Conservation (phyloP, 495 filamentous ascomycete genomes). For the Tuber brumale region DNA sequence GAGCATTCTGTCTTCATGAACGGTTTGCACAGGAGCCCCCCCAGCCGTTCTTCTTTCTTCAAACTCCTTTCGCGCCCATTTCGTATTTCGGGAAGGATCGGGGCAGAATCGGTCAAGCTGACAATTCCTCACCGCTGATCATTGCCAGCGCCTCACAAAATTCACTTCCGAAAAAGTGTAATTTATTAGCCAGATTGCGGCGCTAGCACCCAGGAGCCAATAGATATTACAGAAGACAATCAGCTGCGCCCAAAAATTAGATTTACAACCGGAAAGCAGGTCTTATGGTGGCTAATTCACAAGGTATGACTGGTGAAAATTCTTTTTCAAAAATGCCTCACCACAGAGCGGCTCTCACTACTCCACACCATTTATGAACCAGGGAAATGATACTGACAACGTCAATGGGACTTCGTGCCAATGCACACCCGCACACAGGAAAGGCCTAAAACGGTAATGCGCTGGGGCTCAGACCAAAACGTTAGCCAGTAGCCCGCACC, state of each 20-base stretch:
- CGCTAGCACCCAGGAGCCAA: neutral
- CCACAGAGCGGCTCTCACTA: neutral
- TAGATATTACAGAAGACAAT: neutral
- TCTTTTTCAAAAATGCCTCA: neutral
- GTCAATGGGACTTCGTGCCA: neutral
- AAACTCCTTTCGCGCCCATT: neutral
- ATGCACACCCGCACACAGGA: neutral
- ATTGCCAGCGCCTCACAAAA: neutral
- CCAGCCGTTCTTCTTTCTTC: neutral
- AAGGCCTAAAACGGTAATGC: neutral
- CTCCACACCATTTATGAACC: neutral
- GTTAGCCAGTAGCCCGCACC: neutral
- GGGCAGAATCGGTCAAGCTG: neutral
- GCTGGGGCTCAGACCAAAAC: neutral
- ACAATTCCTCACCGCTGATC: neutral
- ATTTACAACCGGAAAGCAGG: neutral
- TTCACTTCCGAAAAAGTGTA: neutral
- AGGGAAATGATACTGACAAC: neutral
- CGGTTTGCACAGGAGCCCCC: neutral
- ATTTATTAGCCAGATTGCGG: neutral
- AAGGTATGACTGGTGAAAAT: neutral
- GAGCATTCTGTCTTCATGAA: neutral
- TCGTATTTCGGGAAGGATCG: neutral
- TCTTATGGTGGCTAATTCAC: neutral
- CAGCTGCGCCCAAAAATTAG: neutral